Base-by-base conservation (phyloP, 768 basidiomycete genomes). In the Baorangia bicolor region DNA sequence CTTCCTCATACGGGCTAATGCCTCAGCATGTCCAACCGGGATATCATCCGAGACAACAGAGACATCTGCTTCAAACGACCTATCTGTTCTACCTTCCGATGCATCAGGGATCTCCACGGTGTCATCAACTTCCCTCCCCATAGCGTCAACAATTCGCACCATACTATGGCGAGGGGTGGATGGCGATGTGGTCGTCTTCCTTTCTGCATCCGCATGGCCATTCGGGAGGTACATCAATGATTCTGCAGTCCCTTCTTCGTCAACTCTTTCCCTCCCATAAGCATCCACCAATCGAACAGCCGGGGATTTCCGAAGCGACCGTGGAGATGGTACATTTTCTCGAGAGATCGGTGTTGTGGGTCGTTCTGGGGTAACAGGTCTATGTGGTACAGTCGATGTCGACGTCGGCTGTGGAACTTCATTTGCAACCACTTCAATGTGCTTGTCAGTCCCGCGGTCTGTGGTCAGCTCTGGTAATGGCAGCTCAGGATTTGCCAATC, bases 251-350 rank as follows among this genome's bases (percentile, higher is more conserved):
- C 34, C 42, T 57, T 65, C 57, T 53, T 63, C 57, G 16, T 60
- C 46, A 47, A 47, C 41, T 58, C 72, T 69, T 65, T 83, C 79
- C 40, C 82, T 74, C 10, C 89, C 89, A 66, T 81, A 90, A 9
- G 84, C 86, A 70, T 92, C 88, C 27, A 91, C 73, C n/a, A 90
- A 64, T 25, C 87, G 81, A 34, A 91, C 77, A 46, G 75, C 75
- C 7, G 81, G 77, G 0, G 79, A 75, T 66, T 78, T 82, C 21
- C 79, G 76, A 41, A 74, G 71, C 39, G 73, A 74, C 31, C 70
- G 74, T 39, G 69, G 67, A 43, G 58, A 69, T 56, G 45, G 59
- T 5, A 31, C 66, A 59, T 35, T 55, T 30, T 68, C 63, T n/a
- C 64, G 73, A 38, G 64, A 56, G 12, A 44, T 52, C 1, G 69